phyloP scores from a whole-genome alignment of 2,329 filamentous ascomycete species.

The Albifimbria verrucaria region DNA sequence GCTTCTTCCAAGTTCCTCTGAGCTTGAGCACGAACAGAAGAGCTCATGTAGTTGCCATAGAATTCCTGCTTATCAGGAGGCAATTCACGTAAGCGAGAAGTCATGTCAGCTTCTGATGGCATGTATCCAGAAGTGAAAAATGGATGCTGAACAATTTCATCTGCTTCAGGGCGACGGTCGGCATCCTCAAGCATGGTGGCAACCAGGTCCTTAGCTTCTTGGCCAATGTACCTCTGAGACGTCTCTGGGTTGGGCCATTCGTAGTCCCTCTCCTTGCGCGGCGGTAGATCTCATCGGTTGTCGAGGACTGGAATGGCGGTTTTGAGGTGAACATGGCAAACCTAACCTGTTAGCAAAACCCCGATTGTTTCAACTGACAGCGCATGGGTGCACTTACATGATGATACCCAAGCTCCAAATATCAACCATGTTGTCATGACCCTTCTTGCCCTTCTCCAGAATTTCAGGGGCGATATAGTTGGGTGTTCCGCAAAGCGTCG shows the following conservation, averaged over 20 bases:
- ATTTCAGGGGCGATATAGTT: slow-evolving; percentile 99
- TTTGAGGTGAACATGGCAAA: slow-evolving; percentile 97
- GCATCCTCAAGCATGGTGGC: slow-evolving; percentile 73
- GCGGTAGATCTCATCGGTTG: slow-evolving; percentile 80
- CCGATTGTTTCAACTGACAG: background rate
- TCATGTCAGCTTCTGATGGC: slow-evolving; percentile 59
- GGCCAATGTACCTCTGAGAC: slow-evolving; percentile 66
- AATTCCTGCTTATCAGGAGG: slow-evolving; percentile 58
- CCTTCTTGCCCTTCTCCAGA: slow-evolving; percentile 86
- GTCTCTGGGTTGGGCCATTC: slow-evolving; percentile 71
- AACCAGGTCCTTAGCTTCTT: slow-evolving; percentile 75
- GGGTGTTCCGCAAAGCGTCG: slow-evolving; percentile 92
- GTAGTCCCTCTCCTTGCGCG: slow-evolving; percentile 70
- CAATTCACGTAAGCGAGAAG: slow-evolving; percentile 51
- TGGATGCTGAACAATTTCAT: slow-evolving; percentile 73
- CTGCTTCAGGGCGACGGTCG: slow-evolving; percentile 70
- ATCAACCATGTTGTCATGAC: slow-evolving; percentile 96
- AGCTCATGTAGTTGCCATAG: slow-evolving; percentile 45
- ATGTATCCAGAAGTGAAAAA: slow-evolving; percentile 79
- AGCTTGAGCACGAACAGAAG: slow-evolving; percentile 43
- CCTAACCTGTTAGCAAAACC: slow-evolving; percentile 36
- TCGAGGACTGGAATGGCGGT: slow-evolving; percentile 91
- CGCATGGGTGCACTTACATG: slow-evolving; percentile 56
- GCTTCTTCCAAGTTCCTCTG: slow-evolving; percentile 52
- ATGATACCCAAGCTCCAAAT: slow-evolving; percentile 98